Base-by-base conservation (phyloP, 306 rosid genomes). In the Oemleria cerasiformis region DNA sequence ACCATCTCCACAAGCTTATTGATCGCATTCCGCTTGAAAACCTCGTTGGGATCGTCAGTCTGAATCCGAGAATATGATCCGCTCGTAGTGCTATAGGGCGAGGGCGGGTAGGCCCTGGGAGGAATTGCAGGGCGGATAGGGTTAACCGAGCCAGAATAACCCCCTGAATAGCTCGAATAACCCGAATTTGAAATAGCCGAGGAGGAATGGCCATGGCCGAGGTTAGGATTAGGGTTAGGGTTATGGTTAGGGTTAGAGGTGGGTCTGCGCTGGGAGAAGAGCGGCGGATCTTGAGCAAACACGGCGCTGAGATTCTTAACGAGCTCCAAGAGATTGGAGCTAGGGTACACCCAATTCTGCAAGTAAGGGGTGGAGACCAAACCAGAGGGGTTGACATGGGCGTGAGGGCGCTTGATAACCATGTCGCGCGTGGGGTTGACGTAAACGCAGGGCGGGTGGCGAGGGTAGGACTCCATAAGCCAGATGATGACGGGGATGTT, bases 391-490 rank as follows among this genome's bases (percentile, higher is more conserved):
- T 84, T 84, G 59, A 95, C 97, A 38, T 82, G 80, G 11, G 96
- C 73, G 45, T 95, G 99, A 9, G 88, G 89, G 45, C 92, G 96
- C 73, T 91, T 94, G 86, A 94, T 87, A 78, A 94, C 51, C 99
- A 94, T 91, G 67, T 91, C 95, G 7, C 92, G 75, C 5, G 96
- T 91, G 65, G 97, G 97, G 19, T 94, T 89, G 10, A 94, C 95
- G 75, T 87, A 94, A 51, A 86, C 95, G 53, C 86, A 78, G 14
- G 98, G 96, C 0, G 97, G 84, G 65, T 83, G 89, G 34, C 96
- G 92, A 65, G 97, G 98, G 78, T 93, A 93, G 10, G 96, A 73
- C 36, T 93, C 97, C 88, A 87, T 81, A 48, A 93, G 96, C 98
- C 98, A 93, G 48, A 93, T 66, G 4, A 91, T 80, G 17, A 93